Percentiles rank a stretch among this genome's conserved stretches.
Conservation (phyloP, 805 yeast species). For the Metschnikowia matae region DNA sequence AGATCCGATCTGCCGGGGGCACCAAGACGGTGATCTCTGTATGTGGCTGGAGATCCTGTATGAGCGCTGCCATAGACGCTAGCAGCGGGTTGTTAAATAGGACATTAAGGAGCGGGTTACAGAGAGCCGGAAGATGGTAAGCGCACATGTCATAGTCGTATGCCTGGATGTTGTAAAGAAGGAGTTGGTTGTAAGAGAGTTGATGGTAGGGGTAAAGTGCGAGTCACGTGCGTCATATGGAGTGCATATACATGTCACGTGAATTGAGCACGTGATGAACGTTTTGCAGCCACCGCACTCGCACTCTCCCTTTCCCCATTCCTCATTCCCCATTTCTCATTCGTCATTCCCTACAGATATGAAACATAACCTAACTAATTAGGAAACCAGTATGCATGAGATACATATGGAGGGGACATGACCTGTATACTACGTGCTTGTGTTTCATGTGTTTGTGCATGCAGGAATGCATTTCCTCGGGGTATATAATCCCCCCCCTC, state of each 20-base stretch:
- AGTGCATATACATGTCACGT: neutral
- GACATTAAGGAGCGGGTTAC: slow-evolving; percentile 62
- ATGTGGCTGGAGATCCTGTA: slow-evolving; percentile 44
- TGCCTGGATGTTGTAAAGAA: neutral
- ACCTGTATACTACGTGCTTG: too few species aligned
- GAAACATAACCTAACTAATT: too few species aligned
- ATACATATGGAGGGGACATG: too few species aligned
- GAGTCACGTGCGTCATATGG: neutral
- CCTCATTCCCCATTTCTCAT: too few species aligned
- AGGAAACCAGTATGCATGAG: too few species aligned
- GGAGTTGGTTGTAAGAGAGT: neutral
- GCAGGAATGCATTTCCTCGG: too few species aligned
- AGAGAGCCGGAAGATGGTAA: slow-evolving; percentile 47
- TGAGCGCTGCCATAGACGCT: slow-evolving; percentile 37
- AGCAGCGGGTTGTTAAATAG: slow-evolving; percentile 58
- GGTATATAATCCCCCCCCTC: too few species aligned
- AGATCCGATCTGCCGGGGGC: slow-evolving; percentile 49
- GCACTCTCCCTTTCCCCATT: too few species aligned
- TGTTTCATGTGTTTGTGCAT: too few species aligned
- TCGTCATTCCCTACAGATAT: too few species aligned
- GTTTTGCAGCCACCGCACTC: neutral
- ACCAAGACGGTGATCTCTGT: slow-evolving; percentile 57
- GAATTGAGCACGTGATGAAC: too few species aligned
- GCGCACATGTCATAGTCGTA: neutral
- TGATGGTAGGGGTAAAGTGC: neutral